Percentiles rank a stretch among this genome's conserved stretches.
phyloP scores from a whole-genome alignment of 129 eudicot species.

The Tagetes erecta region DNA sequence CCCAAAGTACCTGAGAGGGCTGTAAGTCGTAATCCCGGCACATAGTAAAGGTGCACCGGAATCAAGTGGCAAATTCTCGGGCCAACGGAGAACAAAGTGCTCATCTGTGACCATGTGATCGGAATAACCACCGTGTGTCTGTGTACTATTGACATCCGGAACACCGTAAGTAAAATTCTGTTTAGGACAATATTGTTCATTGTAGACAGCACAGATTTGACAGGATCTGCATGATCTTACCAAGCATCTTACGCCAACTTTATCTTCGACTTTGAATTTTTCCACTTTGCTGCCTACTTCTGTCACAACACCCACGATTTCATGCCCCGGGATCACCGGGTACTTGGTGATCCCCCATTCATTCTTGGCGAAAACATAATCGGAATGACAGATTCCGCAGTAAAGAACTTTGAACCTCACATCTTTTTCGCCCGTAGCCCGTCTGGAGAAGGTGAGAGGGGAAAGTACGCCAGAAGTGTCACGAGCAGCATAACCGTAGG shows the following conservation, averaged over 20 bases:
- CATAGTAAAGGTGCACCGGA: conserved; percentile 61
- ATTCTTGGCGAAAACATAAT: conserved; percentile 54
- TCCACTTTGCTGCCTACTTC: conserved; percentile 73
- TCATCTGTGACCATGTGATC: conserved; percentile 56
- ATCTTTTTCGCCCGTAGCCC: conserved; percentile 39
- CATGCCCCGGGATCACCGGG: conserved; percentile 60
- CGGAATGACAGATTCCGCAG: conserved; percentile 48
- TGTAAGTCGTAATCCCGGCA: conserved; percentile 62
- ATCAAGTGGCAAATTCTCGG: conserved; percentile 55
- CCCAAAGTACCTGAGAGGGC: conserved; percentile 48
- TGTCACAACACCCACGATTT: conserved; percentile 64
- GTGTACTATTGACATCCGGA: conserved; percentile 46
- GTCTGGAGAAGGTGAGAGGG: conserved; percentile 58
- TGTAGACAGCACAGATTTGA: conserved; percentile 36
- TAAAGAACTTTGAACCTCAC: conserved; percentile 32
- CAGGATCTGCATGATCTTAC: conserved; percentile 67
- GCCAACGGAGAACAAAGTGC: conserved; percentile 56
- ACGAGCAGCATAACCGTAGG: conserved; percentile 56
- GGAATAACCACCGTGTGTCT: conserved; percentile 62
- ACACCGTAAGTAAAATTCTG: conserved; percentile 32
- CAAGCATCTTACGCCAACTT: conserved; percentile 77
- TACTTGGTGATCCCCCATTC: conserved; percentile 47
- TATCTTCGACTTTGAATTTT: conserved; percentile 64
- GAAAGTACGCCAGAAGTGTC: conserved; percentile 51
- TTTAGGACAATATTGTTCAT: conserved; percentile 58